Percentiles rank a stretch among this genome's conserved stretches.
phyloP scores from a whole-genome alignment of 176 grass and related monocot species.

The Carex cristatella region DNA sequence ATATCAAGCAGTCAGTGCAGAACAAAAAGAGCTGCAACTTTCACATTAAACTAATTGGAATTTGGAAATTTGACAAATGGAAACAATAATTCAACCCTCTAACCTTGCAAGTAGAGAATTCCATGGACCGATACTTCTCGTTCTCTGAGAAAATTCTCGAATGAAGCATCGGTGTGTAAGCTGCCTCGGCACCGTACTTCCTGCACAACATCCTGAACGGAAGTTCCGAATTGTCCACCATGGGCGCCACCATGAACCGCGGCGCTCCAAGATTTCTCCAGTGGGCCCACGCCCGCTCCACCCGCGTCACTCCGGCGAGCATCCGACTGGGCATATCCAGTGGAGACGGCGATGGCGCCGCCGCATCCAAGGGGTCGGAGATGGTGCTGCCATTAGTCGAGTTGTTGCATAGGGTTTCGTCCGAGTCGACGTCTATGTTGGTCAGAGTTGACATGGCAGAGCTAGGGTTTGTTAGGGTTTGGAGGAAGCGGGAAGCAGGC shows the following conservation, averaged over 20 bases:
- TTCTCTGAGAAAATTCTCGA: conserved; percentile 96
- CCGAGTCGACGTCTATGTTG: neutral
- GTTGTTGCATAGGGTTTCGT: conserved; percentile 9
- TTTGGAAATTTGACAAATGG: neutral
- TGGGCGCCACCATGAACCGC: conserved; percentile 61
- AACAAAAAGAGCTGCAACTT: neutral
- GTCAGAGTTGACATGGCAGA: conserved; percentile 34
- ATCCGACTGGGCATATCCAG: conserved; percentile 11
- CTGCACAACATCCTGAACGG: conserved; percentile 95
- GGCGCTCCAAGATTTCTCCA: conserved; percentile 69
- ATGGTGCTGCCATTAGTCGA: neutral
- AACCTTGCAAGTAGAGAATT: conserved; percentile 87
- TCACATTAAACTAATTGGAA: neutral
- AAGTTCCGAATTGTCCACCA: conserved; percentile 98
- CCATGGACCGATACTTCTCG: conserved; percentile 88
- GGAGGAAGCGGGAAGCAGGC: conserved; percentile 21
- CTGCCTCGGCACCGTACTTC: conserved; percentile 75
- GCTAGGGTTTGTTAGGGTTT: conserved; percentile 53
- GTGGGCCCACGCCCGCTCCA: conserved; percentile 82
- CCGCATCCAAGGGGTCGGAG: conserved; percentile 5
- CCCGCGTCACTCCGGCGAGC: conserved; percentile 33
- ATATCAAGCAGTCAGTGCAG: neutral
- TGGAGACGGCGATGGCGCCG: neutral
- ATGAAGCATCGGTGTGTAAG: conserved; percentile 98
- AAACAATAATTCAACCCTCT: conserved; percentile 20